Base-by-base conservation (phyloP, 192 early-diverging fungal genomes). In the Hyaloraphidium curvatum region DNA sequence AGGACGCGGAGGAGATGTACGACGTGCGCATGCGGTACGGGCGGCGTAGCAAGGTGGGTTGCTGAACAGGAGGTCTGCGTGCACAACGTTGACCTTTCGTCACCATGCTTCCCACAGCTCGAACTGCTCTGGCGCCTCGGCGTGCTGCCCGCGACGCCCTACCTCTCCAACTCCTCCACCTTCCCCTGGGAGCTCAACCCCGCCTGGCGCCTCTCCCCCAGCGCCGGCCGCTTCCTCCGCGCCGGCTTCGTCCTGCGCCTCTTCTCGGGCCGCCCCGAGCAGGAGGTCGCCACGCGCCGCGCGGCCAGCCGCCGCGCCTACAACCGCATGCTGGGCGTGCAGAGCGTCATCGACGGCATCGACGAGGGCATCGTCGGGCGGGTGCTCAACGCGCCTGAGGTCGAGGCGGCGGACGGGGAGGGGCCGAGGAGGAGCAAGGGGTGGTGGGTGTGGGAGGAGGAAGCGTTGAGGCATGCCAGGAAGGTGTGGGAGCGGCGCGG, bases 11-110 rank as follows among this genome's bases (percentile, higher is more conserved):
- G 1, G 72, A 76, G 55, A 62, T 62, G 13, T 78, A 76, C 33
- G 74, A 77, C 40, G 52, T 64, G 3, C 62, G 72, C 31, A 78
- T 78, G 76, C 61, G 76, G 39, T 78, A 78, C 54, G 76, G 76
- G 22, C 63, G 76, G n/a, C 63, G 76, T 56, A 71, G 68, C 50
- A 78, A 78, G 71, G 76, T 78, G 71, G 37, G 40, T 54, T 7
- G 35, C 16, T 35, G 23, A 19, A 39, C 27, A 28, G 13, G 39
- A 16, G 31, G 27, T 2, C 25, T 3, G 14, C n/a, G 17, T 40
- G 40, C 39, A 11, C 14, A 55, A 28, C 19, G 22, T 57, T 17
- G 30, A 22, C n/a, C 28, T 22, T 28, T 40, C 22, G 14, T 55
- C 25, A 30, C 39, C 13, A 39, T 31, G 39, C 2, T n/a, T 53